Conservation (phyloP, 1,284 basidiomycete species). For the Heimioporus retisporus region DNA sequence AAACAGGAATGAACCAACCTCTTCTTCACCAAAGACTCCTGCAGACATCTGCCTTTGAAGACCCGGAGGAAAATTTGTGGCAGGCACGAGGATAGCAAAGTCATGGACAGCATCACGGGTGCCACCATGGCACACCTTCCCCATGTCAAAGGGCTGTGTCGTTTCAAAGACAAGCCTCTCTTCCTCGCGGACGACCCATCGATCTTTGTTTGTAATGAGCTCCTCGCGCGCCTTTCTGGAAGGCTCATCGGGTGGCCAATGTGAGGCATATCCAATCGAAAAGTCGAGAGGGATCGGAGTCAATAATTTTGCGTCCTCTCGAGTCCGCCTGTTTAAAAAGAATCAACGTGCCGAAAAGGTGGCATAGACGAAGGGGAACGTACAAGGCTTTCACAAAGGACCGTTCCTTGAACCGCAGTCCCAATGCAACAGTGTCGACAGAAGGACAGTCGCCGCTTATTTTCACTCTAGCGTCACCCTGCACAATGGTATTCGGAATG, state of each 20-base stretch:
- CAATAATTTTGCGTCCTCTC: constrained; percentile 11
- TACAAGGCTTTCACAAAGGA: constrained; percentile 29
- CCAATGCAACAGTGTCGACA: constrained; percentile 18
- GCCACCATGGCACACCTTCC: neutral
- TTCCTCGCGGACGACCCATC: constrained; percentile 30
- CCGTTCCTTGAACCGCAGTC: constrained; percentile 36
- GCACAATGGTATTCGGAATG: constrained; percentile 21
- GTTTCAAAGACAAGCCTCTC: constrained; percentile 29
- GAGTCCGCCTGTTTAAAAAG: constrained; percentile 13
- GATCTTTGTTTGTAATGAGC: constrained; percentile 9
- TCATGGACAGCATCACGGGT: constrained; percentile 18
- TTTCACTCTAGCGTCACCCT: constrained; percentile 28
- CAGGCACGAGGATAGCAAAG: constrained; percentile 23
- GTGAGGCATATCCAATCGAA: neutral
- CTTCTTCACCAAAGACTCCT: too few species aligned
- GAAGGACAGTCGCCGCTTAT: constrained; percentile 30
- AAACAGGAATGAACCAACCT: neutral
- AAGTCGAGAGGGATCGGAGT: too few species aligned
- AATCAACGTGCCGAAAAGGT: neutral
- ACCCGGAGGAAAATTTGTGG: constrained; percentile 22
- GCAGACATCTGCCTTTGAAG: neutral
- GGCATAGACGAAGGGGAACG: neutral
- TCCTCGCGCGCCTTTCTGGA: constrained; percentile 6
- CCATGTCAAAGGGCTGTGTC: constrained; percentile 9
- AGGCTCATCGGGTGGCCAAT: constrained; percentile 14